These are phyloP conservation scores for Diaporthe citri DNA, from an alignment of 2,329 filamentous ascomycete species.

Conservation along the genomic window DNA sequence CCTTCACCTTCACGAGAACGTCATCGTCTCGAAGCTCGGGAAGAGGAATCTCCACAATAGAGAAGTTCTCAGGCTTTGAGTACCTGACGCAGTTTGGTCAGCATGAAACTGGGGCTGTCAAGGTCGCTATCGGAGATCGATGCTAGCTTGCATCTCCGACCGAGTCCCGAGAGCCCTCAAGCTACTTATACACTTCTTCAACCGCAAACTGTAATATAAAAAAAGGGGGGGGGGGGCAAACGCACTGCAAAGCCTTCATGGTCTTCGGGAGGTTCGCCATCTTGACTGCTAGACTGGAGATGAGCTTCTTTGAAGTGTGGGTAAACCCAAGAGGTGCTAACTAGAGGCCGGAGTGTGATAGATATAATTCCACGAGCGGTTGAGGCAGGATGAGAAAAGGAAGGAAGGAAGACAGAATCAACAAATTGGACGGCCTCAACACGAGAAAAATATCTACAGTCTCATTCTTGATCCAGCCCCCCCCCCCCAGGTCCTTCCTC, in stretches of 20 bases:
- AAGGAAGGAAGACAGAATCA: constrained; percentile 3
- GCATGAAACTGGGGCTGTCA: neutral
- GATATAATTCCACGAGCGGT: neutral
- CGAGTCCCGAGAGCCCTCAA: neutral
- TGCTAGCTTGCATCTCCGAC: neutral
- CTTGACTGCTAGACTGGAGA: constrained; percentile 37
- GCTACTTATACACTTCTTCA: neutral
- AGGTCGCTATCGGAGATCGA: neutral
- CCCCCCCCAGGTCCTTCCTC: constrained; percentile 19
- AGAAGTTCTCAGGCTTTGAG: constrained; percentile 61
- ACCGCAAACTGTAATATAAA: neutral
- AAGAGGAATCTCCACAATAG: constrained; percentile 72
- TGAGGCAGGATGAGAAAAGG: neutral
- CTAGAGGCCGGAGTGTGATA: neutral
- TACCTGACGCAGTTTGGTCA: constrained; percentile 38
- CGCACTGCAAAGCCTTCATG: constrained; percentile 48
- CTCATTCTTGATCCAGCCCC: constrained; percentile 31
- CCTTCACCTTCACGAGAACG: constrained; percentile 76
- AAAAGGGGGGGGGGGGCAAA: neutral
- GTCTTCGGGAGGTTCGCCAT: constrained; percentile 53
- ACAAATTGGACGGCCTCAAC: constrained; percentile 13
- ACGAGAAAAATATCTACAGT: constrained; percentile 4
- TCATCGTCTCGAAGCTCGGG: constrained; percentile 71
- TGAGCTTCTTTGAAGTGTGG: neutral
- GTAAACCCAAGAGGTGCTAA: neutral